Base-by-base conservation (phyloP, 2,329 filamentous ascomycete species). In the Pestalotiopsis sp. region DNA sequence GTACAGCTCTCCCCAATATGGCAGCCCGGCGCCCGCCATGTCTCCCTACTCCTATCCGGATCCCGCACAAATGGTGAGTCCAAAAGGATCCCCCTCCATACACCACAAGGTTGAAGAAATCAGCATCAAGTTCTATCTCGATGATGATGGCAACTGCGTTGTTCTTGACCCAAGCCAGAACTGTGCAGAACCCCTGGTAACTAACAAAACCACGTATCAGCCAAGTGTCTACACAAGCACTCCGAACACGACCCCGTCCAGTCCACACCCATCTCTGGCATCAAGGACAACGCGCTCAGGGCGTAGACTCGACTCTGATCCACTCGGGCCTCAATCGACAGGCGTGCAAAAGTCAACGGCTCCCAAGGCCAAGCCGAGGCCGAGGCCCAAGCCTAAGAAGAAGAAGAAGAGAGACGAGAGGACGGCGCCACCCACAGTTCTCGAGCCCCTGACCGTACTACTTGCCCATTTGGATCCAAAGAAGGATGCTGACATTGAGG, bases 401-500 rank as follows among this genome's bases (percentile, higher is more conserved):
- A 84, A 82, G 70, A 81, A 79, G 69, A 75, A 80, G 78, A 71
- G 85, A 81, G 76, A 77, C 80, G 67, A 80, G 80, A 76, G 82
- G 27, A 68, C 74, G 27, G 58, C 61, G 68, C 70, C 84, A 23
- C 86, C 87, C 2, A 86, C 86, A 70, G 82, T 95, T 45, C 86
- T 86, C 3, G 87, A 86, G 66, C 92, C 93, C 0, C 83, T 97
- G 68, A 95, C 92, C 75, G 85, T 90, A 70, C 79, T 95, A 72
- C 93, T 92, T 4, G 88, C 86, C 72, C 85, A 91, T 66, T 85
- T 88, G 70, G 84, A 84, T 20, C 77, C 86, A 67, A 85, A 94
- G 52, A 86, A 88, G 0, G 84, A 97, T 63, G 88, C 88, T 64
- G 91, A 98, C 79, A 97, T 98, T 82, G 89, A 91, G 66, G 84